Conservation (phyloP, 306 rosid species). For the Geum urbanum region DNA sequence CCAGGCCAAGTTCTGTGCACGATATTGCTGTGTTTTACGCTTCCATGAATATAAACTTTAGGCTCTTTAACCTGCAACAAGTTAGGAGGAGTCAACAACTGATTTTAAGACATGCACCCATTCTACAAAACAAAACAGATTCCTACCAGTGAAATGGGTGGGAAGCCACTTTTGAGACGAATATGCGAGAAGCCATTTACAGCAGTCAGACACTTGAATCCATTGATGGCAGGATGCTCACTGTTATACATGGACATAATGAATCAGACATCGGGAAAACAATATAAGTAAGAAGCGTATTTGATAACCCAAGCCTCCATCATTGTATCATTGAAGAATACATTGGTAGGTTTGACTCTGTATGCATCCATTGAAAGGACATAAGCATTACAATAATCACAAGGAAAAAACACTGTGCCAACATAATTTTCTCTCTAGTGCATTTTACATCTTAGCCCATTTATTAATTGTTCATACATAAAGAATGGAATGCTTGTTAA, state of each 20-base stretch:
- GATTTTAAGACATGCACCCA: not conserved
- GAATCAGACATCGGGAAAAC: not conserved
- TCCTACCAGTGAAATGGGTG: conserved; percentile 57
- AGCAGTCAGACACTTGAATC: conserved; percentile 70
- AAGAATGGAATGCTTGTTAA: not conserved
- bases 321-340: not conserved
- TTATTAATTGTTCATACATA: not conserved
- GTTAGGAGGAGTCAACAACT: not conserved
- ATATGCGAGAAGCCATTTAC: conserved; percentile 57
- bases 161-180: conserved; percentile 46
- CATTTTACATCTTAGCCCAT: not conserved
- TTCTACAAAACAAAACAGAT: not conserved
- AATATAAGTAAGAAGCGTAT: not conserved
- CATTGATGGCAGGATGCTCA: conserved; percentile 56
- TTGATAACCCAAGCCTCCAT: not conserved
- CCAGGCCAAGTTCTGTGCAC: conserved; percentile 59
- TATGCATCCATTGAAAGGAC: not conserved
- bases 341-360: not conserved
- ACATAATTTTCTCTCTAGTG: not conserved
- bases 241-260: conserved; percentile 35
- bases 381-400: not conserved
- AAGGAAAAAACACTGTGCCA: not conserved
- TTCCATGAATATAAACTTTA: conserved; percentile 72
- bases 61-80: conserved; percentile 60
- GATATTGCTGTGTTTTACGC: conserved; percentile 32